phyloP scores from a whole-genome alignment of 2,329 filamentous ascomycete species.

The Claviceps pazoutovae region DNA sequence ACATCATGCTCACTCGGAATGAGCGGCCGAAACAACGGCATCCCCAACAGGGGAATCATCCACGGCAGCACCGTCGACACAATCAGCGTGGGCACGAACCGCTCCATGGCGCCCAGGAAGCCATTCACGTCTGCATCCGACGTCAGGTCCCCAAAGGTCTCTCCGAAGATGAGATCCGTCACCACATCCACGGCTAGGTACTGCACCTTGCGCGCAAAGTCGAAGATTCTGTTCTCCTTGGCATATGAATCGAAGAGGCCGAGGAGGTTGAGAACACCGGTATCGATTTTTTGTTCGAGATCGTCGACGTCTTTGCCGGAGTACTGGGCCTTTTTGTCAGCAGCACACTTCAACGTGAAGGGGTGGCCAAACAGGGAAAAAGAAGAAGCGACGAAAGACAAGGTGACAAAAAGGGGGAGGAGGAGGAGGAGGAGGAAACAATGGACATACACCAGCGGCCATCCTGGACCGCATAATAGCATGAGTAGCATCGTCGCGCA shows the following conservation, averaged over 20 bases:
- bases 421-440: no score
- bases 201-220: constrained; percentile 30
- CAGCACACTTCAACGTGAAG: no score
- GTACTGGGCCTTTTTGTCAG: constrained; percentile 22
- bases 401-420: neutral
- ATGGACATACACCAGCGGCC: constrained; percentile 28
- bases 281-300: constrained; percentile 25
- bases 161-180: constrained; percentile 36
- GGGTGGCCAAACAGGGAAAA: no score
- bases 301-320: constrained; percentile 35
- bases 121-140: constrained; percentile 32
- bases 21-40: constrained; percentile 25
- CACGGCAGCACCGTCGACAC: constrained; percentile 9
- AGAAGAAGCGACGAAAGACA: neutral
- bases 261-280: constrained; percentile 6
- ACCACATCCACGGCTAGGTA: constrained; percentile 45
- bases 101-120: constrained; percentile 30
- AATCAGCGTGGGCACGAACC: constrained; percentile 11
- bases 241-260: constrained; percentile 8
- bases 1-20: constrained; percentile 26
- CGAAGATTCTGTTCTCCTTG: constrained; percentile 4
- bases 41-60: constrained; percentile 21
- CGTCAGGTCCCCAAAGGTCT: constrained; percentile 34
- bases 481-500: constrained; percentile 30
- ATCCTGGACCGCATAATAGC: constrained; percentile 32